Evolutionary conservation across 2,329 filamentous ascomycete species (phyloP).

Genomic region (Talaromyces sp.): DNA sequence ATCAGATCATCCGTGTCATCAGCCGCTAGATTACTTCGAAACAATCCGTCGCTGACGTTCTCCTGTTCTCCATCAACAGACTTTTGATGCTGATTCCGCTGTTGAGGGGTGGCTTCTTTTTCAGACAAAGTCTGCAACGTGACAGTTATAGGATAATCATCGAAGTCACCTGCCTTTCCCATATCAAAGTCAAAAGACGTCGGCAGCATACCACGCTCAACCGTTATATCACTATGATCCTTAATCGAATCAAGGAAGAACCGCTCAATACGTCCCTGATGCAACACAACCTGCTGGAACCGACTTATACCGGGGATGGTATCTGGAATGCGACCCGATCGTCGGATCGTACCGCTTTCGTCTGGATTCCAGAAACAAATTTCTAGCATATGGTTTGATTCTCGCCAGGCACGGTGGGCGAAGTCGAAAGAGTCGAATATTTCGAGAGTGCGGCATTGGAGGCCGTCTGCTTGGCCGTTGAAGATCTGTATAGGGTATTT

Average conservation of each 20-base stretch:
- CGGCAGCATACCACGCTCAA: slow-evolving; percentile 61
- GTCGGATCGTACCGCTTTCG: slow-evolving; percentile 9
- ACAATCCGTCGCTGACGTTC: slow-evolving; percentile 44
- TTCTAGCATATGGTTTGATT: slow-evolving; percentile 22
- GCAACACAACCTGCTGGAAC: slow-evolving; percentile 59
- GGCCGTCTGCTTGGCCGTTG: slow-evolving; percentile 50
- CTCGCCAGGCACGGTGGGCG: slow-evolving; percentile 55
- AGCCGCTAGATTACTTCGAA: slow-evolving; percentile 55
- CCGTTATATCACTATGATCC: slow-evolving; percentile 50
- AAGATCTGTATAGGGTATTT: background rate
- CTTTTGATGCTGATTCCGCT: slow-evolving; percentile 55
- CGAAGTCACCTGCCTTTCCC: background rate
- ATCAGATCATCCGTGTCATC: slow-evolving; percentile 56
- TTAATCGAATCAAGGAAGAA: slow-evolving; percentile 63
- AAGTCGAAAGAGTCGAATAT: slow-evolving; percentile 72
- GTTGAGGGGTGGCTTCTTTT: slow-evolving; percentile 27
- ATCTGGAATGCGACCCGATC: slow-evolving; percentile 8
- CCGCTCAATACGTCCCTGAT: slow-evolving; percentile 67
- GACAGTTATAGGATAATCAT: background rate
- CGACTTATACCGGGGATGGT: slow-evolving; percentile 13
- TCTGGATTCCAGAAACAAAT: slow-evolving; percentile 12
- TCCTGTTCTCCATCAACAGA: background rate
- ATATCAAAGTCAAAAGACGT: slow-evolving; percentile 55
- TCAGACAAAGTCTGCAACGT: background rate
- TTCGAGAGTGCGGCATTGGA: slow-evolving; percentile 65